Evolutionary conservation across 805 yeast species (phyloP).

Genomic region (Candida michaelii): DNA sequence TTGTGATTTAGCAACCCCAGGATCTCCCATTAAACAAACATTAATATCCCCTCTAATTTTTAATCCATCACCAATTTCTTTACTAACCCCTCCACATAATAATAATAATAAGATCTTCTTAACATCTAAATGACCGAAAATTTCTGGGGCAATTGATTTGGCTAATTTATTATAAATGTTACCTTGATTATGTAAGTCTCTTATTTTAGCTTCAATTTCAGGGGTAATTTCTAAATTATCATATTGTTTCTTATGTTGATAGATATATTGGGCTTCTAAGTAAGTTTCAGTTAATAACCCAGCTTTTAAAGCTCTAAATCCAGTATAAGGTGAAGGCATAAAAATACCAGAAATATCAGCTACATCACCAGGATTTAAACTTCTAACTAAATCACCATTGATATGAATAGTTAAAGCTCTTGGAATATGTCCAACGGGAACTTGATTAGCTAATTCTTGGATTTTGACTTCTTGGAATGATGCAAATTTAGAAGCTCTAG

Average conservation of each 20-base stretch:
- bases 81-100: constrained; percentile 93
- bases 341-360: constrained; percentile 92
- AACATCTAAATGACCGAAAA: constrained; percentile 89
- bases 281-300: constrained; percentile 94
- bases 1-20: constrained; percentile 99
- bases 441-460: constrained; percentile 94
- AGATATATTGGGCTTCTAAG: constrained; percentile 80
- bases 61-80: constrained; percentile 94
- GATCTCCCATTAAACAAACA: constrained; percentile 96
- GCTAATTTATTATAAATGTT: constrained; percentile 79
- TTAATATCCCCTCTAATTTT: constrained; percentile 96
- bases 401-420: constrained; percentile 81
- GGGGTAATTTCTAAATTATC: constrained; percentile 60
- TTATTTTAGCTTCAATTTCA: constrained; percentile 56
- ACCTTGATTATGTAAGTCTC: constrained; percentile 55
- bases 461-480: constrained; percentile 94
- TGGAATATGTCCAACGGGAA: constrained; percentile 98
- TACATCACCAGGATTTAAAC: constrained; percentile 89
- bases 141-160: constrained; percentile 94
- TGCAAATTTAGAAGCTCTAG: constrained; percentile 92
- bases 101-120: constrained; percentile 85
- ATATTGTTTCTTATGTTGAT: constrained; percentile 87
- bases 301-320: constrained; percentile 87
- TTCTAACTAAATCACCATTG: constrained; percentile 87
- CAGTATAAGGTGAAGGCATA: constrained; percentile 94